Percentiles rank a stretch among this genome's conserved stretches.
Evolutionary conservation across 2,329 filamentous ascomycete genomes (phyloP).

Genomic region (Septoria petroselini): DNA sequence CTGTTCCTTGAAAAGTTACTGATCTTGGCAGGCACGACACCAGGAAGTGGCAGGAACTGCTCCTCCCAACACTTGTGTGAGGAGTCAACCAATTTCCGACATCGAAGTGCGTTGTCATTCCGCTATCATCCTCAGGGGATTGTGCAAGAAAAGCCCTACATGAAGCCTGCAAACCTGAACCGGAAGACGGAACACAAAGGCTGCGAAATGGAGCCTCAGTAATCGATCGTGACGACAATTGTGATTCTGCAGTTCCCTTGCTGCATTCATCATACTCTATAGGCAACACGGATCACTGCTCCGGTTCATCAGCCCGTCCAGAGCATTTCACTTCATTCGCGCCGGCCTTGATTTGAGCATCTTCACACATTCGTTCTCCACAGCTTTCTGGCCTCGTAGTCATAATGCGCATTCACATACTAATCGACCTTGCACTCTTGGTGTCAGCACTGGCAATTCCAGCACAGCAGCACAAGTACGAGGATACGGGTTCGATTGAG

Average conservation of each 20-base stretch:
- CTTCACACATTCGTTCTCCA: slow-evolving; percentile 3
- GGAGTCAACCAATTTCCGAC: background rate
- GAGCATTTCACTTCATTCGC: too few species aligned
- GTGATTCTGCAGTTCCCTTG: background rate
- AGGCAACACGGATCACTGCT: background rate
- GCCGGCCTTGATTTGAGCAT: background rate
- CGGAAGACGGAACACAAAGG: background rate
- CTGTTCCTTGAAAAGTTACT: slow-evolving; percentile 4
- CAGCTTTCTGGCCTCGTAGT: background rate
- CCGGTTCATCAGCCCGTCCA: background rate
- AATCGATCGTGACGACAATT: slow-evolving; percentile 1
- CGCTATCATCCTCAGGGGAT: background rate
- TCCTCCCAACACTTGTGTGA: background rate
- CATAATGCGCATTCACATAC: slow-evolving; percentile 8
- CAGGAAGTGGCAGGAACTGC: background rate
- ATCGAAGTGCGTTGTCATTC: background rate
- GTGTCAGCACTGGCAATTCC: slow-evolving; percentile 8
- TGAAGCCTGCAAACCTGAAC: background rate
- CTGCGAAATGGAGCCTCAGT: background rate
- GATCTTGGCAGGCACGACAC: slow-evolving; percentile 6
- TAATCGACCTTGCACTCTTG: slow-evolving; percentile 9
- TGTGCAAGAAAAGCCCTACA: background rate
- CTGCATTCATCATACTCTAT: background rate
- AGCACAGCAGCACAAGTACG: slow-evolving; percentile 6
- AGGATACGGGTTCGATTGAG: background rate